Evolutionary conservation across 768 basidiomycete species (phyloP).

Genomic region (Trametes coccinea): DNA sequence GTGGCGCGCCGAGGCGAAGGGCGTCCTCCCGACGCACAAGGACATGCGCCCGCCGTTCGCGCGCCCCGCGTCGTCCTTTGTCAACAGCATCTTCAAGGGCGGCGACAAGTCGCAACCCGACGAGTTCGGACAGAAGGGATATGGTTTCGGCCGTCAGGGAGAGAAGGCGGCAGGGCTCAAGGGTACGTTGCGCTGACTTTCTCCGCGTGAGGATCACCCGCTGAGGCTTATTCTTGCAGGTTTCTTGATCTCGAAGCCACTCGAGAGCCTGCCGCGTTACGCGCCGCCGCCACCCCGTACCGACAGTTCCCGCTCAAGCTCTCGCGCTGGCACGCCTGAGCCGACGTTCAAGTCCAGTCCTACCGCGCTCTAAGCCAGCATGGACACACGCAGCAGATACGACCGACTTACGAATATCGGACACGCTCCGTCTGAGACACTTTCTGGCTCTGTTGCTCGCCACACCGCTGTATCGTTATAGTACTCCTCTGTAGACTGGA

Average conservation of each 20-base stretch:
- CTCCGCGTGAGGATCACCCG: background rate
- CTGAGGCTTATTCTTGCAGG: constrained; percentile 36
- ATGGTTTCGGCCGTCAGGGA: constrained; percentile 80
- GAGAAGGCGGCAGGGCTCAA: constrained; percentile 74
- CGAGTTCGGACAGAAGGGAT: constrained; percentile 37
- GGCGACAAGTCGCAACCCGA: constrained; percentile 21
- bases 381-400: constrained; percentile 8
- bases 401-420: constrained; percentile 15
- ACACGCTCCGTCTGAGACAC: constrained; percentile 1
- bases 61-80: constrained; percentile 25
- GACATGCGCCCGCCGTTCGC: constrained; percentile 34
- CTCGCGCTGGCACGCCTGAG: constrained; percentile 32
- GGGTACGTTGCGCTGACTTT: constrained; percentile 41
- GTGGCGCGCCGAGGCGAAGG: constrained; percentile 62
- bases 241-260: constrained; percentile 57
- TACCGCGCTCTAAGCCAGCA: constrained; percentile 30
- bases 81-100: constrained; percentile 28
- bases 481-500: constrained; percentile 12
- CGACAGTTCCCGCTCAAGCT: constrained; percentile 11
- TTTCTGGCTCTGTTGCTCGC: background rate
- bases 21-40: constrained; percentile 52
- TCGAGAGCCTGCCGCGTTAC: constrained; percentile 57
- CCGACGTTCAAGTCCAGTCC: constrained; percentile 33
- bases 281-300: constrained; percentile 36
- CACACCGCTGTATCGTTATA: constrained; percentile 24